Evolutionary conservation across 805 yeast species (phyloP).

Genomic region (Saccharomyces jurei): DNA sequence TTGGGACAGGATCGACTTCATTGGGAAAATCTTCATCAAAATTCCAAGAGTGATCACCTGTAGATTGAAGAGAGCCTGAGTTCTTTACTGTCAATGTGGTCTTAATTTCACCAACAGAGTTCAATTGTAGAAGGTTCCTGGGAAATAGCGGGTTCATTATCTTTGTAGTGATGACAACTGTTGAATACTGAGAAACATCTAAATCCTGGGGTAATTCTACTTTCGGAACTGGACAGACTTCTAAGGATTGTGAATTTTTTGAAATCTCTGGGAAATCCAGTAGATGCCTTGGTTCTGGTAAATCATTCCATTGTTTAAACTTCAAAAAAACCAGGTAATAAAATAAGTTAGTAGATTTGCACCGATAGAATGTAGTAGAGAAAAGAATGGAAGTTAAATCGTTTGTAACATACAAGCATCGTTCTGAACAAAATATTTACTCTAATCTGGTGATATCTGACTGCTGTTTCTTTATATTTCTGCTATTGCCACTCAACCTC

Average conservation of each 20-base stretch:
- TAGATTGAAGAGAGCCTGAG: background rate
- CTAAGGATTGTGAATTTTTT: conserved; percentile 19
- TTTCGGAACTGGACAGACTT: conserved; percentile 25
- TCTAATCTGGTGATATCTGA: background rate
- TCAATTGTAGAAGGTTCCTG: conserved; percentile 6
- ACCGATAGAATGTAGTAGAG: too few species aligned
- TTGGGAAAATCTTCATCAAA: conserved; percentile 24
- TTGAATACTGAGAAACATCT: conserved; percentile 10
- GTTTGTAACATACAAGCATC: conserved; percentile 1
- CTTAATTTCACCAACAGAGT: conserved; percentile 13
- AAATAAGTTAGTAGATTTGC: background rate
- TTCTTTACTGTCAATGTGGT: conserved; percentile 6
- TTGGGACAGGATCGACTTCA: conserved; percentile 16
- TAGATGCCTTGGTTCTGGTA: conserved; percentile 41
- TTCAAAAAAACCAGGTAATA: conserved; percentile 5
- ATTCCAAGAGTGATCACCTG: conserved; percentile 14
- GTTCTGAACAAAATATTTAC: background rate
- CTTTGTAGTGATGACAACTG: conserved; percentile 19
- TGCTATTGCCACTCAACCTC: background rate
- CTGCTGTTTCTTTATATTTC: background rate
- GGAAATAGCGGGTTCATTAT: conserved; percentile 26
- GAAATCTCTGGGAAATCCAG: conserved; percentile 29
- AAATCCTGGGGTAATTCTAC: conserved; percentile 17
- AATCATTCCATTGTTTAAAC: conserved; percentile 46
- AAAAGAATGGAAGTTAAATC: background rate